Evolutionary conservation across 768 basidiomycete genomes (phyloP), one percentile per base, ranked within the genome.

Genomic region (Podaxis sp.): DNA sequence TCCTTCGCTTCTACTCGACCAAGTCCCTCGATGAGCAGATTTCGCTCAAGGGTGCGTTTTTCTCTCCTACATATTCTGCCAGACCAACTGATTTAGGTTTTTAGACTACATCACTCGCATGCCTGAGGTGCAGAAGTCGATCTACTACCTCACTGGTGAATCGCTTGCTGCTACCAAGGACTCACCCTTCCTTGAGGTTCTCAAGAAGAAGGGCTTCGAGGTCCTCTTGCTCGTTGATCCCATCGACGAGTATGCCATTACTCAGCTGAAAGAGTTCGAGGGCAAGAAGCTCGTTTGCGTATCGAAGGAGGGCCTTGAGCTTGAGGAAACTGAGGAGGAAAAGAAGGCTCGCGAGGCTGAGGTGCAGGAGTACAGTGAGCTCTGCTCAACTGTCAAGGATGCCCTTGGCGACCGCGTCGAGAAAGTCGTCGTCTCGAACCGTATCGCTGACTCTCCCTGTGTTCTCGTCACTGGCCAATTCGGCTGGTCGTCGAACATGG

Each of bases 401-500:
- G 93, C 92, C 61, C 94, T 99, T 64, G 96, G 96, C 63, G 96
- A 98, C 79, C 96, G 96, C 85, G 96, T 99, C 66, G 97, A 99
- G 86, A 99, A 99, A 85, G 96, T 99, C 24, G 86, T 96, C 66
- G 82, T 98, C 68, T 98, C 96, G 51, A 98, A 96, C 87, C 94
- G 96, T 77, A 96, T 99, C 81, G 84, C 87, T 69, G 94, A 96
- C 77, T 97, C 95, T 19, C 96, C 95, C 64, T 98, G 90, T 75
- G 96, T 97, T 50, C 89, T 96, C 70, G 95, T 98, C 73, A 98
- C 97, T 63, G 96, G 96, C 61, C 96, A 98, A 76, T 99, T 98
- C 78, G 97, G 96, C 60, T 99, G 96, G 96, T 97, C 94, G 27
- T 95, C 96, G 60, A 98, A 98, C 85, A 98, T 98, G 96, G 91